phyloP scores from a whole-genome alignment of 495 filamentous ascomycete genomes.

The Cladorrhinum samala region DNA sequence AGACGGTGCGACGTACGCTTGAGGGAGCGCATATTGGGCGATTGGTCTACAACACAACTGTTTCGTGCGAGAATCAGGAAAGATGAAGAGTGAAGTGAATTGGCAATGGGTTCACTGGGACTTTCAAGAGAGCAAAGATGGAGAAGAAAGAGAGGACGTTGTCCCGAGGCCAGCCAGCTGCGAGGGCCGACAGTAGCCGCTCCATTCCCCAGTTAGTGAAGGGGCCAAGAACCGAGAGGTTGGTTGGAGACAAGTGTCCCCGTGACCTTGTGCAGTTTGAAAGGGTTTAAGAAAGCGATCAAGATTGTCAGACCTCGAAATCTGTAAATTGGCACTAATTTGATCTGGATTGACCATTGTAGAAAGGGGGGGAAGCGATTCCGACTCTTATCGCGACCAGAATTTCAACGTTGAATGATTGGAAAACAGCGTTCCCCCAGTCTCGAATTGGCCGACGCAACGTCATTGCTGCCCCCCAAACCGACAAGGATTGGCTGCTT shows the following conservation, averaged over 20 bases:
- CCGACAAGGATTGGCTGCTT: neutral
- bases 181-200: neutral
- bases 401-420: neutral
- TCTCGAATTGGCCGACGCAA: conserved; percentile 3
- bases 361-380: neutral
- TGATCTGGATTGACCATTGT: too few species aligned
- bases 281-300: neutral
- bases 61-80: conserved; percentile 4
- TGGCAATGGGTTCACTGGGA: neutral
- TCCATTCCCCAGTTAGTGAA: neutral
- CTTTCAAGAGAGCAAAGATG: neutral
- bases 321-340: too few species aligned
- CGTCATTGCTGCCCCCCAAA: conserved; percentile 11
- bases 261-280: neutral
- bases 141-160: too few species aligned
- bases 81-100: neutral
- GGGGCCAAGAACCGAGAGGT: neutral
- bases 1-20: conserved; percentile 26
- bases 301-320: neutral
- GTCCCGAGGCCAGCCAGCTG: neutral
- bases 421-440: neutral
- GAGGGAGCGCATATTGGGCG: conserved; percentile 29
- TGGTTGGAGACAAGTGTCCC: neutral
- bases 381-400: neutral
- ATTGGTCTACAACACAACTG: neutral